A percentile compares a stretch with the other conserved stretches of the same genome.
Conservation (phyloP, 371 early-diverging fungal genomes). For the Apophysomyces variabilis region DNA sequence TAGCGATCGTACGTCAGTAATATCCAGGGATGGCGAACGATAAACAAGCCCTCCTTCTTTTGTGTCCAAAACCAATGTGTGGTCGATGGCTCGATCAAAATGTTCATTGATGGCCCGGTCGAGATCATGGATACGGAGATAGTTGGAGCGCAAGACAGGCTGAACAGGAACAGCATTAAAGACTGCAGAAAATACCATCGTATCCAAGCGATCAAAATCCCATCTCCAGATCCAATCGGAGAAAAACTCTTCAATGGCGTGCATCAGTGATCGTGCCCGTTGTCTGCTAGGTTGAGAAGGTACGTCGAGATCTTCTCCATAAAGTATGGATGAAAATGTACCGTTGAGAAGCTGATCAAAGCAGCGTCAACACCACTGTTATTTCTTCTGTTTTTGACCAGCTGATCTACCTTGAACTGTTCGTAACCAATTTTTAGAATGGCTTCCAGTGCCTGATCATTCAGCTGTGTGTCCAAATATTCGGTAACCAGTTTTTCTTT, state of each 20-base stretch:
- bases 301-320: constrained; percentile 13
- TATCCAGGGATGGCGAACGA: constrained; percentile 34
- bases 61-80: constrained; percentile 47
- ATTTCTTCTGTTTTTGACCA: constrained; percentile 23
- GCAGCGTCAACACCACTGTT: background rate
- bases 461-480: constrained; percentile 63
- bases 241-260: constrained; percentile 65
- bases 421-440: constrained; percentile 64
- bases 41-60: constrained; percentile 44
- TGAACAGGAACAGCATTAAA: constrained; percentile 53
- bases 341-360: constrained; percentile 42
- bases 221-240: constrained; percentile 68
- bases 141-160: constrained; percentile 36
- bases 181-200: constrained; percentile 40
- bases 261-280: constrained; percentile 46
- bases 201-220: constrained; percentile 64
- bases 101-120: constrained; percentile 24
- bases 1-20: constrained; percentile 37
- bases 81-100: constrained; percentile 37
- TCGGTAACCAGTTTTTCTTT: constrained; percentile 61
- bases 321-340: constrained; percentile 44
- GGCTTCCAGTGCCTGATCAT: constrained; percentile 58
- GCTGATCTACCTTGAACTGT: constrained; percentile 58
- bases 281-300: constrained; percentile 24
- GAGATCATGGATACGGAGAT: constrained; percentile 33